Evolutionary conservation across 2,329 filamentous ascomycete species (phyloP), one percentile per base, ranked within the genome.

Genomic region (Chaetomium strumarium): DNA sequence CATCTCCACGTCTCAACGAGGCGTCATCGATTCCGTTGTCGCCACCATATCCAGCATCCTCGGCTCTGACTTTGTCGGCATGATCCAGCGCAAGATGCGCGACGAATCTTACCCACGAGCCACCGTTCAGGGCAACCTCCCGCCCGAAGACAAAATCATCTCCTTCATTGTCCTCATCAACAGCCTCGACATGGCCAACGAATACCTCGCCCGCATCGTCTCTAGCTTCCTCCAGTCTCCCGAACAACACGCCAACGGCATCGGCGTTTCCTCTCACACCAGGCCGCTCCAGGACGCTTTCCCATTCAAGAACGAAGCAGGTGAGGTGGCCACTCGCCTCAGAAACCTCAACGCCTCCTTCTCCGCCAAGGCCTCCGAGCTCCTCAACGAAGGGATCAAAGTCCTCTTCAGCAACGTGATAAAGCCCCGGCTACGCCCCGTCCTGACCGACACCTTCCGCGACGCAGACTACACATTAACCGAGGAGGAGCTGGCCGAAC

Each of bases 51-150:
- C 86, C 16, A 82, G 90, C 33, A 85, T 99, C 0, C 79, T 99
- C 4, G 84, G 86, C 30, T 83, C 84, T 3, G 93, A 99, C 68
- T 99, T 97, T 66, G 85, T 97, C 59, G 89, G 90, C 63, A 96
- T 99, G 90, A 85, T 96, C 37, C 92, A 97, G 68, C 85, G 92
- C 53, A 96, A 95, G 70, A 97, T 99, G 93, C 84, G 90, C 41
- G 90, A 97, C 66, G 93, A 99, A 68, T 87, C 85, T 56, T 97
- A 96, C 65, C 93, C 92, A 0, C 89, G 86, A 63, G 77, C 89
- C 2, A 73, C 82, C 0, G 80, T 91, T 1, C 85, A 90, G 67
- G 90, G 90, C 37, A 86, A 84, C 0, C 78, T 91, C 41, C 92
- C 92, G 0, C 89, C 91, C 0, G 93, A 99, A 67, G 84, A 90